Base-by-base conservation (phyloP, 2,329 filamentous ascomycete genomes). In the Trichoderma sp. region DNA sequence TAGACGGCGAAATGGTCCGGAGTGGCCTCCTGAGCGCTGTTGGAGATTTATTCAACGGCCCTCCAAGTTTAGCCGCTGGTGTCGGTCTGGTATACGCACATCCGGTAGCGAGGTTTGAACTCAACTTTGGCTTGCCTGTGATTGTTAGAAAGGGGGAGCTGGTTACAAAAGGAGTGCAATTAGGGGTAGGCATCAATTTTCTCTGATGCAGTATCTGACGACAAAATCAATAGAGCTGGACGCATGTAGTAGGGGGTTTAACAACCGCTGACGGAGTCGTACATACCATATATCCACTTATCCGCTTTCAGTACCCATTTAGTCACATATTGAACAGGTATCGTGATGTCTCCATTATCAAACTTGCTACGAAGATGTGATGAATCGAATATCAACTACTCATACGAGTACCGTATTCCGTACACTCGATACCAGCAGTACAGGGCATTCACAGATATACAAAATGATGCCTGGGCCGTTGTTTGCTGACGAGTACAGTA, bases 151-250 rank as follows among this genome's bases (percentile, higher is more conserved):
- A 90, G 78, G 95, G 95, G 45, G 97, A 99, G 85, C 93, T 97
- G 80, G 93, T 91, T 18, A 91, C 96, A 74, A 99, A 99, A 86
- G 97, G 97, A 1, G 82, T 99, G 78, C 95, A 97, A 83, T 92
- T 99, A 80, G 97, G 97, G n/a, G 94, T 99, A 56, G 97, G 97
- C 67, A 95, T 99, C 82, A 97, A 94, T 85, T 98, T 99, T 83
- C 86, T 98, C 88, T 98, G 93, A 24, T 62, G 56, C 38, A 50
- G 11, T 11, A n/a, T 21, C 16, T 21, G 21, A 33, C 18, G 53
- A n/a, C 6, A 14, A 50, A 11, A 24, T 18, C 8, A 31, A 71
- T 75, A 56, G 66, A 69, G 14, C 33, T 24, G 50, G 45, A 62
- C n/a, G 73, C 33, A 24, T 63, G 60, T 56, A 45, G 33, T 27